Conservation (phyloP, 2,329 filamentous ascomycete genomes). For the Xylariaceae sp. region DNA sequence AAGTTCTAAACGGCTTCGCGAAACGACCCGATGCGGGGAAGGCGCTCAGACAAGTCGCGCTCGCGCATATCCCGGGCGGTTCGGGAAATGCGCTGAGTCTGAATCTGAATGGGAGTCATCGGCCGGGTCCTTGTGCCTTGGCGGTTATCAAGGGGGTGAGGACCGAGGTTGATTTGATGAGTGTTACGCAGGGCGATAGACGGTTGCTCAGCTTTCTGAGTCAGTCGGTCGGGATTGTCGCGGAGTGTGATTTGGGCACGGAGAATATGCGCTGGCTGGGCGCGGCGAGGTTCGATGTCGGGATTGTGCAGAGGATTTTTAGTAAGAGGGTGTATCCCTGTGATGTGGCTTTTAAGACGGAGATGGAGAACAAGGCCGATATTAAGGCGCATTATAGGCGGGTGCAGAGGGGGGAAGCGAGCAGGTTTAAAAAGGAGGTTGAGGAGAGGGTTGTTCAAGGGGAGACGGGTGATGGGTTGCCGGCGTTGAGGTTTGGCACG, state of each 20-base stretch:
- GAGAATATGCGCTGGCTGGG: slow-evolving; percentile 96
- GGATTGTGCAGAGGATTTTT: slow-evolving; percentile 74
- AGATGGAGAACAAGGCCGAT: slow-evolving; percentile 69
- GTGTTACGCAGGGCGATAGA: slow-evolving; percentile 75
- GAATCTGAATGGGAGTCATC: slow-evolving; percentile 81
- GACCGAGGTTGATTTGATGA: slow-evolving; percentile 82
- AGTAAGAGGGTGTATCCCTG: slow-evolving; percentile 80
- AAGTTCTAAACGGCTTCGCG: slow-evolving; percentile 90
- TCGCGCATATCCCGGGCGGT: slow-evolving; percentile 86
- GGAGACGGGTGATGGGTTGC: slow-evolving; percentile 57
- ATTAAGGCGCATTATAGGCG: slow-evolving; percentile 71
- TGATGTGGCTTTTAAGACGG: slow-evolving; percentile 82
- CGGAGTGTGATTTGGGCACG: slow-evolving; percentile 85
- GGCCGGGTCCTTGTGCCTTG: slow-evolving; percentile 72
- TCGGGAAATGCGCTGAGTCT: slow-evolving; percentile 92
- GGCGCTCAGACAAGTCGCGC: slow-evolving; percentile 73
- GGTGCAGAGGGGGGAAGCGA: slow-evolving; percentile 28
- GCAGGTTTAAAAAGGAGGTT: slow-evolving; percentile 29
- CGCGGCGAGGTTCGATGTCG: slow-evolving; percentile 76
- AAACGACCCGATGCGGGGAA: slow-evolving; percentile 70
- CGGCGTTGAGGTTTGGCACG: slow-evolving; percentile 74
- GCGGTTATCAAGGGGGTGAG: slow-evolving; percentile 82
- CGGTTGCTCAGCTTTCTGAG: slow-evolving; percentile 85
- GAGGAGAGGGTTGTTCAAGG: slow-evolving; percentile 2
- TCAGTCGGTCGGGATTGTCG: slow-evolving; percentile 84